These are phyloP conservation scores for Pelomyxa schiedti DNA, from an alignment of 78 protist genomes.

Conservation along the genomic window DNA sequence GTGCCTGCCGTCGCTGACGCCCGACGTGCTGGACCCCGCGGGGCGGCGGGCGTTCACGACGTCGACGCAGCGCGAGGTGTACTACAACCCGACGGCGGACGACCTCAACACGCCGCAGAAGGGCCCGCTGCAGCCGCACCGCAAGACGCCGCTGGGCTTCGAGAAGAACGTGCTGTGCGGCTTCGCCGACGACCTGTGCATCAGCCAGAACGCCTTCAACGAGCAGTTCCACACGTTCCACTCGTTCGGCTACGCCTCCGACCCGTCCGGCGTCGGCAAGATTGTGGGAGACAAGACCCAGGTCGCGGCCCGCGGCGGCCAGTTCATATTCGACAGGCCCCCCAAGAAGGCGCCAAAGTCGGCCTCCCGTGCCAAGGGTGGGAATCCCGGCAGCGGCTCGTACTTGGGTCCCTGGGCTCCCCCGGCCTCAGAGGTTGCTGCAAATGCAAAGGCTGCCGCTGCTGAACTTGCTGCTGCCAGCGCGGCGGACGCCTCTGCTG, in stretches of 20 bases:
- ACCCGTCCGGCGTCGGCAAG: background rate
- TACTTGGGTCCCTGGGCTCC: constrained; percentile 49
- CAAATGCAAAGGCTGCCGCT: background rate
- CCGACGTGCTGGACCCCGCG: too few species aligned
- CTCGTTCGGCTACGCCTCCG: background rate
- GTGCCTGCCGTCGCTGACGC: too few species aligned
- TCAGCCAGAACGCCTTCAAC: constrained; percentile 24
- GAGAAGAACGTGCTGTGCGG: constrained; percentile 12
- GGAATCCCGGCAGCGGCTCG: constrained; percentile 19
- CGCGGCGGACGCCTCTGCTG: background rate
- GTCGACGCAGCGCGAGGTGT: too few species aligned
- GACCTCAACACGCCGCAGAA: constrained; percentile 1
- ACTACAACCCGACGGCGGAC: background rate
- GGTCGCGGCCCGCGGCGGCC: background rate
- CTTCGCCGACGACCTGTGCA: background rate
- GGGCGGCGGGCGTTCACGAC: too few species aligned
- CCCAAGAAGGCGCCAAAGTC: background rate
- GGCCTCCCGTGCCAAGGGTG: constrained; percentile 20
- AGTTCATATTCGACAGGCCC: background rate
- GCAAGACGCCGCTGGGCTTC: background rate
- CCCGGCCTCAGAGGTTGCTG: constrained; percentile 1
- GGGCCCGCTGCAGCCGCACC: constrained; percentile 1
- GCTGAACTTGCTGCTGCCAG: background rate
- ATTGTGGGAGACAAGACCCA: background rate
- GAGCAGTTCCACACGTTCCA: constrained; percentile 18